Evolutionary conservation across 805 yeast species (phyloP), one percentile per base, ranked within the genome.

Genomic region (Candida ortonii): DNA sequence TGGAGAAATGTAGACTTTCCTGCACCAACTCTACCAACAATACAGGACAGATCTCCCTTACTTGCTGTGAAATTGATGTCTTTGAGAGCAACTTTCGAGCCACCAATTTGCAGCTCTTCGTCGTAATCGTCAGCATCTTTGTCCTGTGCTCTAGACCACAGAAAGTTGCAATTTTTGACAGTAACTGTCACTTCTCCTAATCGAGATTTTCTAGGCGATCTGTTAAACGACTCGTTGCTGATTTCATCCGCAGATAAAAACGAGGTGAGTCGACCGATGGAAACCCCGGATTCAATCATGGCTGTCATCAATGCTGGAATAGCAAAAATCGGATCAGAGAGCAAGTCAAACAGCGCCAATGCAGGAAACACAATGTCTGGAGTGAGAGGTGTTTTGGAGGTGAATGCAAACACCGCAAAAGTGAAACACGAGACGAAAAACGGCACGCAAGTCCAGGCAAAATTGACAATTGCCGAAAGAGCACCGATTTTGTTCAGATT

Each of bases 351-450:
- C 34, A 80, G 59, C 1, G 85, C 61, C 39, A 81, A 62, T 2
- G 85, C 77, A 10, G 88, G 87, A 55, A 80, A 80, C 5, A 79
- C 80, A 39, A 80, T 67, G 27, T 80, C 84, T 9, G 87, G 78
- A 5, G 84, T 70, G 46, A 81, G 62, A 1, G 84, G 82, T 7
- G 48, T 50, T 3, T 61, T 55, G 16, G 69, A 64, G 13, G 65
- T 57, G 21, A 53, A 44, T 4, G 80, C 72, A 54, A 71, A 81
- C 1, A 72, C 52, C 1, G 76, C 68, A 59, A 80, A 80, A 1
- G 82, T 70, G 5, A 76, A 65, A 47, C 80, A 75, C 2, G 83
- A 72, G 4, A 81, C 84, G 49, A 78, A 58, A 42, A 79, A 69
- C 7, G 87, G 86, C 28, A 78, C 78, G 46, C 77, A 67, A 21